Evolutionary conservation across 805 yeast genomes (phyloP).

Genomic region (Cyberlindnera bimundalis): DNA sequence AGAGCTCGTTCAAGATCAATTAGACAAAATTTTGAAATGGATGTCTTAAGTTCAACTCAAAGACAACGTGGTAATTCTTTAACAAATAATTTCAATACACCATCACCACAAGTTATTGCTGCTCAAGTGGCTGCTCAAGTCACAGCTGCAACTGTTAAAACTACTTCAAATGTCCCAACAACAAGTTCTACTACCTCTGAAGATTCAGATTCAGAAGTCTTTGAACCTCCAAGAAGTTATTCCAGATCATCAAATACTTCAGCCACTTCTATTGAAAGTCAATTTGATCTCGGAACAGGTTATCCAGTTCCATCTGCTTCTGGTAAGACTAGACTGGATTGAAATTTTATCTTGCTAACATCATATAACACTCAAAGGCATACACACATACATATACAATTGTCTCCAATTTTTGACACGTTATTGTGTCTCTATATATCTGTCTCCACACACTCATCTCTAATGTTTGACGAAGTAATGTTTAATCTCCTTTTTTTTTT

Average conservation of each 20-base stretch:
- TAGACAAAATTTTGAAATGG: conserved; percentile 27
- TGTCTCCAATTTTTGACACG: too few relatives aligned
- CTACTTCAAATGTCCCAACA: conserved; percentile 1
- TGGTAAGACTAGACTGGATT: conserved; percentile 11
- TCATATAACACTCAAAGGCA: too few relatives aligned
- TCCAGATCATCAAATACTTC: conserved; percentile 34
- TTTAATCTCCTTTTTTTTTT: too few relatives aligned
- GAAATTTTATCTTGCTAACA: not conserved
- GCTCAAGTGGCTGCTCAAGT: conserved; percentile 1
- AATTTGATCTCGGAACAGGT: conserved; percentile 17
- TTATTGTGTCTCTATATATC: too few relatives aligned
- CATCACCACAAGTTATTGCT: conserved; percentile 3
- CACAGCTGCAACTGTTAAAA: not conserved
- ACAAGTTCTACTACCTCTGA: conserved; percentile 10
- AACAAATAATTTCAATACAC: not conserved
- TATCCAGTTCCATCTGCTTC: conserved; percentile 6
- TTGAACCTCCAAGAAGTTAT: conserved; percentile 21
- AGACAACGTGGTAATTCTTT: conserved; percentile 15
- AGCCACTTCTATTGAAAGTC: conserved; percentile 27
- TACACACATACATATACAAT: too few relatives aligned
- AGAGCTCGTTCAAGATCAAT: conserved; percentile 21
- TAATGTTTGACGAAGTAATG: not conserved
- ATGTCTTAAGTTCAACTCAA: conserved; percentile 17
- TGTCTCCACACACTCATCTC: not conserved
- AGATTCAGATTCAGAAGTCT: conserved; percentile 16